A percentile compares a stretch with the other conserved stretches of the same genome.
Evolutionary conservation across 129 eudicot species (phyloP).

Genomic region (Smallanthus sonchifolius): DNA sequence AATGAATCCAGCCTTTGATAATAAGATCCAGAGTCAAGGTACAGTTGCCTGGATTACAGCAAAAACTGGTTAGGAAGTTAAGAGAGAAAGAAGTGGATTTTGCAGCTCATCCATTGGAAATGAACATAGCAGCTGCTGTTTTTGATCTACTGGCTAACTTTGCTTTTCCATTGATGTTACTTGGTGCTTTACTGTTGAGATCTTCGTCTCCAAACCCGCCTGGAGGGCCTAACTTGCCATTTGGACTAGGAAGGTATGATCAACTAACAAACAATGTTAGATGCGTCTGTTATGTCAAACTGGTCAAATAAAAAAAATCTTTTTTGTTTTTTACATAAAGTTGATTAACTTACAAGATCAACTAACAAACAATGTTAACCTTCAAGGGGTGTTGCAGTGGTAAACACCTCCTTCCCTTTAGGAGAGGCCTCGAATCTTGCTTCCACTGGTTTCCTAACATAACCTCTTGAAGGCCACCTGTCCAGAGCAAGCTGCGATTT

Average conservation of each 20-base stretch:
- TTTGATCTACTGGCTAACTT: slow-evolving; percentile 63
- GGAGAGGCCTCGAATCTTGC: too few species aligned
- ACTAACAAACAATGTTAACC: too few species aligned
- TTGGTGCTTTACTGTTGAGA: slow-evolving; percentile 53
- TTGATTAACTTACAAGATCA: too few species aligned
- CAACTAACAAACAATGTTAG: not conserved
- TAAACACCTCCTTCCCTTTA: too few species aligned
- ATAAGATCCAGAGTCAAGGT: slow-evolving; percentile 61
- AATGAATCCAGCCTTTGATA: slow-evolving; percentile 43
- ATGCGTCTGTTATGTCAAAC: not conserved
- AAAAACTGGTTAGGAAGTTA: slow-evolving; percentile 47
- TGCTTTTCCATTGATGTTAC: slow-evolving; percentile 61
- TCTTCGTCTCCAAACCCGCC: slow-evolving; percentile 47
- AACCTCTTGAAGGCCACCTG: too few species aligned
- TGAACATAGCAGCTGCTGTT: slow-evolving; percentile 29
- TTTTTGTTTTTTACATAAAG: too few species aligned
- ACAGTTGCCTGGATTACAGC: slow-evolving; percentile 74
- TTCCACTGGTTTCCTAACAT: too few species aligned
- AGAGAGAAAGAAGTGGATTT: slow-evolving; percentile 67
- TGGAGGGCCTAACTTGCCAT: slow-evolving; percentile 74
- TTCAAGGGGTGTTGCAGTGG: too few species aligned
- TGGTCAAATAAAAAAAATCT: too few species aligned
- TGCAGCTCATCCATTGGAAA: slow-evolving; percentile 62
- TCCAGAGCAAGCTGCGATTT: too few species aligned
- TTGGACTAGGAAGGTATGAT: slow-evolving; percentile 73